A percentile compares a stretch with the other conserved stretches of the same genome.
These are phyloP conservation scores for Hevea brasiliensis DNA, from an alignment of 345 rosid genomes.

Conservation along the genomic window DNA sequence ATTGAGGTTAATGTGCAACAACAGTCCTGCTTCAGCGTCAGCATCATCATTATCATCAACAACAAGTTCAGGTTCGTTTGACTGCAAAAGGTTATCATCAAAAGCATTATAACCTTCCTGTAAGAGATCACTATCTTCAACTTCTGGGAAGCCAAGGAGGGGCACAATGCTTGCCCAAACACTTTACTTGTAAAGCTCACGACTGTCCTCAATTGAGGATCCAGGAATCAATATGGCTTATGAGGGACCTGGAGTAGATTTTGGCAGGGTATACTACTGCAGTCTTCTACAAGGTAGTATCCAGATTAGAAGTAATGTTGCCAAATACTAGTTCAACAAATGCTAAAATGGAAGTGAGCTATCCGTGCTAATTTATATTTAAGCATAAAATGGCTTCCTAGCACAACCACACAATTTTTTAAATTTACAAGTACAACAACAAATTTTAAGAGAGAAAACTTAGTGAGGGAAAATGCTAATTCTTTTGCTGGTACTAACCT, in stretches of 20 bases:
- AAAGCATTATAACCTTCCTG: neutral
- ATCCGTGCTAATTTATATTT: too few species aligned
- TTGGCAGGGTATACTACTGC: slow-evolving; percentile 51
- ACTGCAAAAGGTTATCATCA: neutral
- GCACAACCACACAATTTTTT: too few species aligned
- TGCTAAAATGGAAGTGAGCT: neutral
- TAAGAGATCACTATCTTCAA: neutral
- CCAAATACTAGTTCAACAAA: neutral
- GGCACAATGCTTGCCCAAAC: neutral
- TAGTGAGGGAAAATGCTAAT: too few species aligned
- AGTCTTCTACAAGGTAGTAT: slow-evolving; percentile 47
- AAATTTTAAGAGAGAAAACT: too few species aligned
- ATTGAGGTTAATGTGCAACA: slow-evolving; percentile 49
- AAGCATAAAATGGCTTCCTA: too few species aligned
- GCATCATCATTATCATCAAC: too few species aligned
- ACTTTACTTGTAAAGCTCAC: neutral
- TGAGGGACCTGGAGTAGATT: slow-evolving; percentile 43
- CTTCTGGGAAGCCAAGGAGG: neutral
- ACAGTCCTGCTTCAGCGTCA: neutral
- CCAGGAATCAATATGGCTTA: slow-evolving; percentile 42
- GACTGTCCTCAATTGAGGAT: slow-evolving; percentile 13
- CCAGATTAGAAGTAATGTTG: neutral
- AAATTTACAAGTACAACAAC: too few species aligned
- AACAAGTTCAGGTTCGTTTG: slow-evolving; percentile 5
- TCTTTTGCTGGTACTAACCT: too few species aligned